A percentile compares a stretch with the other conserved stretches of the same genome.
These are phyloP conservation scores for Fusarium annulatum DNA, from an alignment of 2,329 filamentous ascomycete species.

Conservation along the genomic window DNA sequence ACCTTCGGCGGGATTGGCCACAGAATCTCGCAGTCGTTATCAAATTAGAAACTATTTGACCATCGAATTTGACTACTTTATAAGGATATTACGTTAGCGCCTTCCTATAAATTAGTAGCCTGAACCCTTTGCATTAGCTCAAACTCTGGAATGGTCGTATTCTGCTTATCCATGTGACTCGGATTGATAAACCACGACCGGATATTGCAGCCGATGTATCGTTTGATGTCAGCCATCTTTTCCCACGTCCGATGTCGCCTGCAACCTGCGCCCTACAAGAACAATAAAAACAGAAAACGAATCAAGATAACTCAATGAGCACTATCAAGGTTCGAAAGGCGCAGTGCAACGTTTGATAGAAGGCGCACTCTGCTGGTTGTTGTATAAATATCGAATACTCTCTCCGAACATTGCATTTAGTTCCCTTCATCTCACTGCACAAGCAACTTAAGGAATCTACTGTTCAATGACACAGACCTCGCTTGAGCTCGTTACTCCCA, in stretches of 20 bases:
- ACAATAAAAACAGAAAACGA: neutral
- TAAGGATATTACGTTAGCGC: neutral
- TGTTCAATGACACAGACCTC: constrained; percentile 11
- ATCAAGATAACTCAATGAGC: neutral
- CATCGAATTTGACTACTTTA: constrained; percentile 14
- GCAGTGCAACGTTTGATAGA: neutral
- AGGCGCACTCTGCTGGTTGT: neutral
- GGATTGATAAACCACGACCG: neutral
- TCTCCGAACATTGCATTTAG: neutral
- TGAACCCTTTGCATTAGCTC: neutral
- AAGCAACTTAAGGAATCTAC: fast-evolving
- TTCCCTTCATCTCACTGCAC: neutral
- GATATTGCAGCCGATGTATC: neutral
- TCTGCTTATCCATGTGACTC: neutral
- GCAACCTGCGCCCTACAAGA: constrained; percentile 8
- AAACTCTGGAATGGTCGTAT: neutral
- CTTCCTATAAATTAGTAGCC: neutral
- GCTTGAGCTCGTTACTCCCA: neutral
- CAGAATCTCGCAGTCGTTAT: neutral
- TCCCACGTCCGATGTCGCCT: constrained; percentile 13
- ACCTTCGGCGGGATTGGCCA: neutral
- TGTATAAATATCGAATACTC: neutral
- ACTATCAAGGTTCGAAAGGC: neutral
- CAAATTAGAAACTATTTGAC: neutral
- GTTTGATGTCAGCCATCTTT: neutral